Evolutionary conservation across 2,329 filamentous ascomycete genomes (phyloP).

Genomic region (Ophiocordyceps camponoti-floridani): DNA sequence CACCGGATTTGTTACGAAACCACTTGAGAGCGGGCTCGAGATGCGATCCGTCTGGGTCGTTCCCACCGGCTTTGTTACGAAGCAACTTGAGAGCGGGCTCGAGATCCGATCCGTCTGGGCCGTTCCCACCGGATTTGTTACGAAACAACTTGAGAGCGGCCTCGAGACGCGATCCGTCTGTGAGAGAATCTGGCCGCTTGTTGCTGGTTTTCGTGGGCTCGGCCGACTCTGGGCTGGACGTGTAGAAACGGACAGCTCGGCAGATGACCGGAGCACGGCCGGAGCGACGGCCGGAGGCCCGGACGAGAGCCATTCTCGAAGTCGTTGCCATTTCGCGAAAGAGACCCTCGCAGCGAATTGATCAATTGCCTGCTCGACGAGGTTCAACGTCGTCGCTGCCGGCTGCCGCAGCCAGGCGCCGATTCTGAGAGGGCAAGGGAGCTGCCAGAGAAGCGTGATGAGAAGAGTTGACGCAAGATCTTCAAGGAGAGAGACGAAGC

Average conservation of each 20-base stretch:
- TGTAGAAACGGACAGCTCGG: background rate
- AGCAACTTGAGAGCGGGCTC: too few species aligned
- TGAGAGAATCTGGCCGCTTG: too few species aligned
- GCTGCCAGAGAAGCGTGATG: too few species aligned
- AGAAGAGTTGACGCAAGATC: too few species aligned
- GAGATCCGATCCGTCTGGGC: background rate
- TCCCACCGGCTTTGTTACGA: too few species aligned
- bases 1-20: background rate
- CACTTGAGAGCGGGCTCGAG: background rate
- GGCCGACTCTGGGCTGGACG: background rate
- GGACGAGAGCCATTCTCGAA: slow-evolving; percentile 9
- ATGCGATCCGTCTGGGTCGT: too few species aligned
- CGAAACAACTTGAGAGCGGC: background rate
- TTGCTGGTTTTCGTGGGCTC: too few species aligned
- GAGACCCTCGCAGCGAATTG: background rate
- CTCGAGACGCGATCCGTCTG: too few species aligned
- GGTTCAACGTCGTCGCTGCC: background rate
- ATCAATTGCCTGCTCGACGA: background rate
- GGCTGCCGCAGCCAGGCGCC: background rate
- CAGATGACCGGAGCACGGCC: slow-evolving; percentile 1
- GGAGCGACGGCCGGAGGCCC: slow-evolving; percentile 4
- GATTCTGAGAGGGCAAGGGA: too few species aligned
- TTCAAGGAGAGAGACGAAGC: background rate
- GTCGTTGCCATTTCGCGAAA: slow-evolving; percentile 6
- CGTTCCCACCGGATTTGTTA: background rate